phyloP scores from a whole-genome alignment of 805 yeast species.

The Pichia thaimueangensis region DNA sequence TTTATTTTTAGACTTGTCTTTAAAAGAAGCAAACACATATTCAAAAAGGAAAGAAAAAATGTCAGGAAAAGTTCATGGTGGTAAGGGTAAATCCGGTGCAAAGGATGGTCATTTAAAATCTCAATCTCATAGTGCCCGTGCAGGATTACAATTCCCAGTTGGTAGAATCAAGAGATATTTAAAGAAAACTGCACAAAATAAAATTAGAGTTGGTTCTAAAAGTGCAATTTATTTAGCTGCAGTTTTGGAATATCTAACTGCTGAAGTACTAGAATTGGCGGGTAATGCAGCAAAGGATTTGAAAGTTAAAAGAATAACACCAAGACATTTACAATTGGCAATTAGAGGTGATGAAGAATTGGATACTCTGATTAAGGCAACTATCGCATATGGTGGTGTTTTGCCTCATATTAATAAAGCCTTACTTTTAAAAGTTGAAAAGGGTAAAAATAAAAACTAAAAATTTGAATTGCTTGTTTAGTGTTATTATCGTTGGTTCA shows the following conservation, averaged over 20 bases:
- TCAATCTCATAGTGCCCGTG: slow-evolving; percentile 89
- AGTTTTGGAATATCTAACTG: slow-evolving; percentile 91
- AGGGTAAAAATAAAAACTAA: slow-evolving; percentile 16
- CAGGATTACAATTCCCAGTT: slow-evolving; percentile 94
- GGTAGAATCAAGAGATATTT: slow-evolving; percentile 98
- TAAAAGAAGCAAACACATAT: neutral
- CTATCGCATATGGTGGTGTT: slow-evolving; percentile 98
- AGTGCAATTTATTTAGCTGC: slow-evolving; percentile 94
- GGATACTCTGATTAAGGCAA: slow-evolving; percentile 88
- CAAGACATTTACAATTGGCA: slow-evolving; percentile 94
- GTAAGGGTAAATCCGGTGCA: slow-evolving; percentile 91
- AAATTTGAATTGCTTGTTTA: no score
- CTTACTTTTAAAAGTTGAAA: slow-evolving; percentile 68
- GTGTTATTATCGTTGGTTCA: no score
- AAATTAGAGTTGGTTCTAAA: slow-evolving; percentile 63
- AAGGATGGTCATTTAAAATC: slow-evolving; percentile 50
- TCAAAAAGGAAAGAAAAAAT: no score
- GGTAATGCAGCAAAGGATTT: slow-evolving; percentile 97
- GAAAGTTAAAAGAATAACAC: slow-evolving; percentile 93
- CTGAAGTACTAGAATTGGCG: slow-evolving; percentile 95
- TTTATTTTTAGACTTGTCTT: no score
- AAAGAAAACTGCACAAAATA: slow-evolving; percentile 79
- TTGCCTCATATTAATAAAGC: slow-evolving; percentile 89
- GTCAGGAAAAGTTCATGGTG: slow-evolving; percentile 89
- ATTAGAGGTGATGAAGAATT: slow-evolving; percentile 98